Percentiles rank a stretch among this genome's conserved stretches.
phyloP scores from a whole-genome alignment of 2,329 filamentous ascomycete genomes.

The Penicillium sp. region DNA sequence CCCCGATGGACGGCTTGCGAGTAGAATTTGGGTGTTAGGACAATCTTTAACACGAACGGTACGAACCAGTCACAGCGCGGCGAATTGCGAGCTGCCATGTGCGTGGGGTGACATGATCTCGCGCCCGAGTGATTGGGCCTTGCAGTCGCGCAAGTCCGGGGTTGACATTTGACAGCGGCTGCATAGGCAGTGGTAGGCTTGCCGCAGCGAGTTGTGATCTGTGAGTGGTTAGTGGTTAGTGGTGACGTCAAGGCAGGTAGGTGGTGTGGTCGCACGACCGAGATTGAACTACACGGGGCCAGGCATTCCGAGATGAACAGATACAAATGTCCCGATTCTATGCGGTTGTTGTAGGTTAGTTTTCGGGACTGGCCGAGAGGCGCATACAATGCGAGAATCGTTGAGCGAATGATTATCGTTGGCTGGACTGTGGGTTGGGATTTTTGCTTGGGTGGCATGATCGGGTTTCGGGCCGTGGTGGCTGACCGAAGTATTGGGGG shows the following conservation, averaged over 20 bases:
- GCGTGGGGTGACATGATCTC: constrained; percentile 10
- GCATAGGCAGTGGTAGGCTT: neutral
- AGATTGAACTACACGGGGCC: constrained; percentile 11
- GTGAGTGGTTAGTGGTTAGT: neutral
- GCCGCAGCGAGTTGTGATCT: too few species aligned
- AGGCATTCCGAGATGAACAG: neutral
- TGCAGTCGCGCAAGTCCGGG: neutral
- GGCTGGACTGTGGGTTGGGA: neutral
- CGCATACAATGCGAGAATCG: neutral
- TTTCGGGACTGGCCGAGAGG: neutral
- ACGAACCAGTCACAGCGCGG: neutral
- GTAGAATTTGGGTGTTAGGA: too few species aligned
- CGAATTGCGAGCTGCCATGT: neutral
- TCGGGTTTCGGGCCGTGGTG: neutral
- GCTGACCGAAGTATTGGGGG: neutral
- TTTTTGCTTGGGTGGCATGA: neutral
- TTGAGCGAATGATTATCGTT: neutral
- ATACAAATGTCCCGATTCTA: neutral
- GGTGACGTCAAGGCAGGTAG: constrained; percentile 10
- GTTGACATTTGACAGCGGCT: neutral
- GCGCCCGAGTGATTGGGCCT: constrained; percentile 1
- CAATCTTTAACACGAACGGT: neutral
- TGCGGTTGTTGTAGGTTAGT: neutral
- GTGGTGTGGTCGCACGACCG: constrained; percentile 15
- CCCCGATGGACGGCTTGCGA: neutral